A percentile compares a stretch with the other conserved stretches of the same genome.
These are phyloP conservation scores for Neonectria magnoliae DNA, from an alignment of 2,329 filamentous ascomycete genomes.

Conservation along the genomic window DNA sequence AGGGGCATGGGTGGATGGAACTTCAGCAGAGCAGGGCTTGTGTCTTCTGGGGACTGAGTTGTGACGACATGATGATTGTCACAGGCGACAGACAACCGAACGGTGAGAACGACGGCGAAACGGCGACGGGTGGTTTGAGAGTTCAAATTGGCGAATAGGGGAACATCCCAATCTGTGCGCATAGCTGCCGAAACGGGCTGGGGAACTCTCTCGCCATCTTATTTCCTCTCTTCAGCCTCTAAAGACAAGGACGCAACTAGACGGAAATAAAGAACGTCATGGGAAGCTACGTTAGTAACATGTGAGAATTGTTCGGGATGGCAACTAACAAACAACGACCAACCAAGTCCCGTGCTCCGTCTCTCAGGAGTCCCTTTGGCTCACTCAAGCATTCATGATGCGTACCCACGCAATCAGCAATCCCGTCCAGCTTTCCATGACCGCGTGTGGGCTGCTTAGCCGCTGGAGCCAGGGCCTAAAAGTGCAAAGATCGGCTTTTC, in stretches of 20 bases:
- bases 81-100: background rate
- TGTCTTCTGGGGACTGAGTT: conserved; percentile 9
- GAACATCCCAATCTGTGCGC: background rate
- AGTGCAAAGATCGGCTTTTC: conserved; percentile 25
- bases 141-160: background rate
- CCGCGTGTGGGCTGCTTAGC: background rate
- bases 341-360: background rate
- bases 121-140: background rate
- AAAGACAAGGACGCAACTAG: background rate
- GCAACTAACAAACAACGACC: background rate
- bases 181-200: background rate
- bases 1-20: conserved; percentile 4
- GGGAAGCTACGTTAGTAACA: background rate
- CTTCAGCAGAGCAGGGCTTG: conserved; percentile 5
- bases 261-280: background rate
- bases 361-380: conserved; percentile 10
- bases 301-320: conserved; percentile 7
- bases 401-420: background rate
- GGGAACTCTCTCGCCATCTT: background rate
- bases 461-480: conserved; percentile 13
- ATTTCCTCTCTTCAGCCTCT: background rate
- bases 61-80: conserved; percentile 5
- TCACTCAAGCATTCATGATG: background rate
- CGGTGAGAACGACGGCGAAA: background rate
- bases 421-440: background rate